phyloP scores from a whole-genome alignment of 2,329 filamentous ascomycete species.

The Clonostachys rhizophaga region DNA sequence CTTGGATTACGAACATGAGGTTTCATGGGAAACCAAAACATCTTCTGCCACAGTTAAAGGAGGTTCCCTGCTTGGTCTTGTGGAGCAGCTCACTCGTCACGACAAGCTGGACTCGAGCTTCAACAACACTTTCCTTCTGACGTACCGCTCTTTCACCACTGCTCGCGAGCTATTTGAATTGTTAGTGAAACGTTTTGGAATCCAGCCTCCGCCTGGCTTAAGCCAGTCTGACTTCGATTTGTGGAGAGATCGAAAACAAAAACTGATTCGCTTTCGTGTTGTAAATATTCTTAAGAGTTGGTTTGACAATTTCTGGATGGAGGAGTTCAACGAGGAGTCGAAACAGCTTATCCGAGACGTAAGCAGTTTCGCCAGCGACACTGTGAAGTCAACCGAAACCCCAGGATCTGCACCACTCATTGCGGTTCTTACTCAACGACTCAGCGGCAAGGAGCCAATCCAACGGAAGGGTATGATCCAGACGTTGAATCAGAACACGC shows the following conservation, averaged over 20 bases:
- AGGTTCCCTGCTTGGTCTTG: constrained; percentile 81
- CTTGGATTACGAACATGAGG: constrained; percentile 82
- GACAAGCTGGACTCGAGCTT: constrained; percentile 94
- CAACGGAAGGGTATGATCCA: constrained; percentile 76
- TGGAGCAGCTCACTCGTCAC: constrained; percentile 92
- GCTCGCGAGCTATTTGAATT: constrained; percentile 90
- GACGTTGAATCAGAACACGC: constrained; percentile 77
- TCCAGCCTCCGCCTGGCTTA: constrained; percentile 84
- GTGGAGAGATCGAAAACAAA: constrained; percentile 94
- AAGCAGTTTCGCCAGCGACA: constrained; percentile 85
- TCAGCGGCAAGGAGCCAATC: constrained; percentile 82
- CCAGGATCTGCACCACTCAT: constrained; percentile 82
- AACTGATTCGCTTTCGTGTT: constrained; percentile 89
- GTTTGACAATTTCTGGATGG: constrained; percentile 99
- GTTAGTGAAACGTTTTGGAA: constrained; percentile 84
- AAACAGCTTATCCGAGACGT: constrained; percentile 83
- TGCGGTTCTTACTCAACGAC: constrained; percentile 81
- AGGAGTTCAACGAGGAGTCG: constrained; percentile 79
- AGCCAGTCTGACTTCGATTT: constrained; percentile 70
- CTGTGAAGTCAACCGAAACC: constrained; percentile 88
- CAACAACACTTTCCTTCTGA: constrained; percentile 96
- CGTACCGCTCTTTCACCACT: constrained; percentile 90
- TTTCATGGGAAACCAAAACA: constrained; percentile 84
- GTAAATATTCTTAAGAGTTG: constrained; percentile 98
- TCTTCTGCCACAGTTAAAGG: constrained; percentile 75